Percentiles rank a stretch among this genome's conserved stretches.
These are phyloP conservation scores for Termitomyces heimii DNA, from an alignment of 768 basidiomycete species.

Conservation along the genomic window DNA sequence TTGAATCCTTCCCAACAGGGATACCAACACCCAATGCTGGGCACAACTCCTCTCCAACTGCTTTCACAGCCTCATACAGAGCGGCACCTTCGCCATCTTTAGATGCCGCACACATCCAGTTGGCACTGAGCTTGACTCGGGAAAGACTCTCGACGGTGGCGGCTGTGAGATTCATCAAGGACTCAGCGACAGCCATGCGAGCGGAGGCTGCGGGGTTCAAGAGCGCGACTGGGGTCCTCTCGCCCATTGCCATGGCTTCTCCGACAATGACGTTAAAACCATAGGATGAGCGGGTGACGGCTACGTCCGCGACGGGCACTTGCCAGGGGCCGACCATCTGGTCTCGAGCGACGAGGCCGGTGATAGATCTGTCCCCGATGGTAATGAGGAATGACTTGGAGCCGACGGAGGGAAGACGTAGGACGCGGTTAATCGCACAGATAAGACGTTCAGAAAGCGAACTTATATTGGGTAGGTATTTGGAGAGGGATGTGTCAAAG, in stretches of 20 bases:
- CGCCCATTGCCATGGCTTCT: conserved; percentile 99
- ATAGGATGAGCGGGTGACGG: conserved; percentile 91
- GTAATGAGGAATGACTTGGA: conserved; percentile 98
- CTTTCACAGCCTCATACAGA: conserved; percentile 85
- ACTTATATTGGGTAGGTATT: conserved; percentile 49
- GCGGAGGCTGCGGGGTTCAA: conserved; percentile 87
- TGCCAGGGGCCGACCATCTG: conserved; percentile 99
- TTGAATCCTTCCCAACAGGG: conserved; percentile 99
- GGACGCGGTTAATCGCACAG: conserved; percentile 71
- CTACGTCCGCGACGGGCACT: conserved; percentile 95
- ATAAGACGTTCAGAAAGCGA: conserved; percentile 44
- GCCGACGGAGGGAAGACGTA: conserved; percentile 87
- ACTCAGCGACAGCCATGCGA: conserved; percentile 92
- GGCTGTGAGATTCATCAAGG: conserved; percentile 87
- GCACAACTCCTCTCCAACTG: conserved; percentile 91
- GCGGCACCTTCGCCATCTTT: conserved; percentile 84
- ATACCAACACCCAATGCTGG: conserved; percentile 89
- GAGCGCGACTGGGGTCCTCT: conserved; percentile 90
- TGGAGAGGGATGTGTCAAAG: conserved; percentile 70
- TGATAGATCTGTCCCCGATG: conserved; percentile 92
- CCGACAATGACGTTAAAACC: conserved; percentile 82
- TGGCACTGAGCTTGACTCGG: conserved; percentile 91
- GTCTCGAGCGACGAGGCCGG: conserved; percentile 91
- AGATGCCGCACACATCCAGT: conserved; percentile 98
- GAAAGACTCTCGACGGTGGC: conserved; percentile 65